Base-by-base conservation (phyloP, 2,329 filamentous ascomycete genomes). In the Parastagonospora avenae region DNA sequence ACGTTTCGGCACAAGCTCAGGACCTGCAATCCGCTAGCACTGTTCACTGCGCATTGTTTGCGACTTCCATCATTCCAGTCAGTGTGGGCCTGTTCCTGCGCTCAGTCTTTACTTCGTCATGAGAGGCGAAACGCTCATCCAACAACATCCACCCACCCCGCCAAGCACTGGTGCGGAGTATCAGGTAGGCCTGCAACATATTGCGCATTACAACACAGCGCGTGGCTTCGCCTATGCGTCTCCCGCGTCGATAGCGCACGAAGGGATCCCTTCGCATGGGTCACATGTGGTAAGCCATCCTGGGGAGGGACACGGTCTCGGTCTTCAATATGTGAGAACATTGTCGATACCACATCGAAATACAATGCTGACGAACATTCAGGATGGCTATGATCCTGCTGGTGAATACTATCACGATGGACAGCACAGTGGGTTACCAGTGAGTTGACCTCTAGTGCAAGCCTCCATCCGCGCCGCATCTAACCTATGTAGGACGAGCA, bases 181-280 rank as follows among this genome's bases (percentile, higher is more conserved):
- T 28, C 68, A 71, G 24, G 70, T 72, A 44, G 71, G 71, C 40
- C 64, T 79, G 29, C 71, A 74, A 36, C 74, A 74, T 46, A 62
- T 79, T 54, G 74, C 73, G 39, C 71, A 75, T 60, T 77, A 77
- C 65, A 78, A 76, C 57, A 70, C 71, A 49, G 69, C 64, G 44
- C 64, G 66, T 28, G 67, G 64, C 35, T 73, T 73, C 60, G 62
- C 74, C 19, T 74, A 73, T 55, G 62, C 61, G 35, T 70, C 70
- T 40, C 63, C 70, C 28, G 59, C 55, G 12, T 57, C 63, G 27
- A 57, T 60, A 16, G 54, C 60, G 47, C 67, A 67, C 38, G 60
- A 71, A 56, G 58, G 56, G 36, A 55, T 66, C 50, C 58, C 61
- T 52, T 66, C 54, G 48, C 62, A 67, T 54, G 54, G 62, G 46